Evolutionary conservation across 148 eudicot species (phyloP).

Genomic region (Chenopodium suecicum): DNA sequence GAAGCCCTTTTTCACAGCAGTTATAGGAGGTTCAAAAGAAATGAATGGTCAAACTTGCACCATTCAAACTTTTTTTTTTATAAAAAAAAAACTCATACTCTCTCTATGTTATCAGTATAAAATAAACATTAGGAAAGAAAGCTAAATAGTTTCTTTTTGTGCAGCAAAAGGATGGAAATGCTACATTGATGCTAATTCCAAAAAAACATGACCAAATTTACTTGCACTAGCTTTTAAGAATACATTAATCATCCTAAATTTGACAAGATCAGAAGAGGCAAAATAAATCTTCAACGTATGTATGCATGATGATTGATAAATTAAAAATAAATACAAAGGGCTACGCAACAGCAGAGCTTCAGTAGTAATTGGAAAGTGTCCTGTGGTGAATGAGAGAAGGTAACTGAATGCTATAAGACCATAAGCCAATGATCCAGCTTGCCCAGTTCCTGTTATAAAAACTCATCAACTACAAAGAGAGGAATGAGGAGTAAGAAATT

Average conservation of each 20-base stretch:
- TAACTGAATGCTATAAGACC: slow-evolving; percentile 64
- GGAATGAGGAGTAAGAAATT: neutral
- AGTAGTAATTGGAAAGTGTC: slow-evolving; percentile 78
- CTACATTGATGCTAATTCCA: neutral
- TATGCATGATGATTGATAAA: too few relatives aligned
- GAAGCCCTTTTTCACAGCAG: neutral
- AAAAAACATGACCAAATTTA: neutral
- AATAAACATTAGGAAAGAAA: neutral
- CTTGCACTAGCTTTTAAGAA: neutral
- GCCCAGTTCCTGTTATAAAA: slow-evolving; percentile 61
- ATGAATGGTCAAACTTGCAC: neutral
- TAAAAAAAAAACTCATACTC: neutral
- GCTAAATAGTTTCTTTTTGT: neutral
- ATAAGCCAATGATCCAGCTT: slow-evolving; percentile 91
- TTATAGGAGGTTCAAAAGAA: neutral
- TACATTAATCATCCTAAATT: neutral
- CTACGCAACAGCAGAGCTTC: slow-evolving; percentile 13
- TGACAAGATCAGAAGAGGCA: neutral
- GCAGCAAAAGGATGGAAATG: neutral
- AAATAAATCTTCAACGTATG: neutral
- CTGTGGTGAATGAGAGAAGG: slow-evolving; percentile 72
- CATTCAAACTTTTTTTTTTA: neutral
- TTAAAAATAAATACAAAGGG: neutral
- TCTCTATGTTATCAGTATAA: neutral
- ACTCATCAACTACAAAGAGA: neutral